A percentile compares a stretch with the other conserved stretches of the same genome.
These are phyloP conservation scores for Backusella morwellensis DNA, from an alignment of 192 early-diverging fungal species.

Conservation along the genomic window DNA sequence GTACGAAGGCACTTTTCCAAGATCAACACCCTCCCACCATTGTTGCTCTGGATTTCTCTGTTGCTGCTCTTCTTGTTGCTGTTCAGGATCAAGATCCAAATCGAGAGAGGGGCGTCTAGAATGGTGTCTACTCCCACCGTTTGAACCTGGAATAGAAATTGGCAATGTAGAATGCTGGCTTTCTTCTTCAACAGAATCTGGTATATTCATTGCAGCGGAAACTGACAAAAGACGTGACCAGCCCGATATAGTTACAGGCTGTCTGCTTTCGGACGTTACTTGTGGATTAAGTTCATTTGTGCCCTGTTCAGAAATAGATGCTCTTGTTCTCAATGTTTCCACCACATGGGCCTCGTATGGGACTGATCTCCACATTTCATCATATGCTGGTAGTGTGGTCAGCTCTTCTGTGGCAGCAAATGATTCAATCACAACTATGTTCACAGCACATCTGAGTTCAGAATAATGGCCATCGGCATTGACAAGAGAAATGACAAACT, in stretches of 20 bases:
- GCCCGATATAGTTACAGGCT: conserved; percentile 22
- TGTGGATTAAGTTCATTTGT: background rate
- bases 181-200: background rate
- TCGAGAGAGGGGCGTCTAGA: background rate
- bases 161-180: background rate
- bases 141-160: conserved; percentile 7
- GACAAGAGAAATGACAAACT: conserved; percentile 32
- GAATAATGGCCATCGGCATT: conserved; percentile 36
- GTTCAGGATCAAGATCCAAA: background rate
- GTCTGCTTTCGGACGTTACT: background rate
- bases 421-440: conserved; percentile 33
- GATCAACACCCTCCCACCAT: conserved; percentile 12
- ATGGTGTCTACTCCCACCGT: conserved; percentile 11
- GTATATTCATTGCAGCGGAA: conserved; percentile 1
- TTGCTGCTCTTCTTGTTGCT: background rate
- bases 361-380: conserved; percentile 31
- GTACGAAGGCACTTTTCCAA: conserved; percentile 18
- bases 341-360: conserved; percentile 29
- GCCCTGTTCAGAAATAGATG: background rate
- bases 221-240: conserved; percentile 18
- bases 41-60: background rate
- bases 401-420: conserved; percentile 21
- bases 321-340: conserved; percentile 11
- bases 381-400: conserved; percentile 29
- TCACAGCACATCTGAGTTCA: conserved; percentile 35